phyloP scores from a whole-genome alignment of 2,329 filamentous ascomycete genomes.

The Trichoderma atrobrunneum region DNA sequence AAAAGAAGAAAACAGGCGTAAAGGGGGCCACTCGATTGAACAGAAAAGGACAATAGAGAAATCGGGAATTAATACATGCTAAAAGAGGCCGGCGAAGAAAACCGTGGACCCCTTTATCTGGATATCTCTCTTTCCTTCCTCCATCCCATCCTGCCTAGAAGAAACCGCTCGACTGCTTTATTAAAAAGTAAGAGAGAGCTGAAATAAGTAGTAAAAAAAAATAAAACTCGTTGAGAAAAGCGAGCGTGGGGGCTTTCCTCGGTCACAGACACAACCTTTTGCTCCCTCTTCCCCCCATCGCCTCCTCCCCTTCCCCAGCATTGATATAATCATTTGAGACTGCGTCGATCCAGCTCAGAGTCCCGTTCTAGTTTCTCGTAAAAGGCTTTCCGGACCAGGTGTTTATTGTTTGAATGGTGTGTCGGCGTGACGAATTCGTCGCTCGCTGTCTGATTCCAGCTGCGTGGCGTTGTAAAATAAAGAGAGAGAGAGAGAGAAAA shows the following conservation, averaged over 20 bases:
- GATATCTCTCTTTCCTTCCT: slow-evolving; percentile 13
- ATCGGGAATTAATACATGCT: slow-evolving; percentile 50
- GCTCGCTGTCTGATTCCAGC: slow-evolving; percentile 26
- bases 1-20: not conserved
- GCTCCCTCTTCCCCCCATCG: slow-evolving; percentile 8
- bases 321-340: slow-evolving; percentile 19
- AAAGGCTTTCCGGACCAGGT: slow-evolving; percentile 14
- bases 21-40: slow-evolving; percentile 17
- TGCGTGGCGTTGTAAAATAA: slow-evolving; percentile 19
- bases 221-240: slow-evolving; percentile 11
- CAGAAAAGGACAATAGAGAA: slow-evolving; percentile 29
- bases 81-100: slow-evolving; percentile 35
- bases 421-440: slow-evolving; percentile 14
- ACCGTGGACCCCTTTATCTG: slow-evolving; percentile 29
- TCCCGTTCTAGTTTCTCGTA: slow-evolving; percentile 18
- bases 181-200: slow-evolving; percentile 16
- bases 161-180: slow-evolving; percentile 18
- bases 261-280: not conserved
- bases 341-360: slow-evolving; percentile 14
- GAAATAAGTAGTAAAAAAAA: not conserved
- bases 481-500: slow-evolving; percentile 1
- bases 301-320: slow-evolving; percentile 6
- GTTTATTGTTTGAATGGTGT: slow-evolving; percentile 6
- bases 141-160: not conserved
- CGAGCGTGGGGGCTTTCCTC: not conserved